Evolutionary conservation across 2,329 filamentous ascomycete species (phyloP), one percentile per base, ranked within the genome.

Genomic region (Neofusicoccum parvum): DNA sequence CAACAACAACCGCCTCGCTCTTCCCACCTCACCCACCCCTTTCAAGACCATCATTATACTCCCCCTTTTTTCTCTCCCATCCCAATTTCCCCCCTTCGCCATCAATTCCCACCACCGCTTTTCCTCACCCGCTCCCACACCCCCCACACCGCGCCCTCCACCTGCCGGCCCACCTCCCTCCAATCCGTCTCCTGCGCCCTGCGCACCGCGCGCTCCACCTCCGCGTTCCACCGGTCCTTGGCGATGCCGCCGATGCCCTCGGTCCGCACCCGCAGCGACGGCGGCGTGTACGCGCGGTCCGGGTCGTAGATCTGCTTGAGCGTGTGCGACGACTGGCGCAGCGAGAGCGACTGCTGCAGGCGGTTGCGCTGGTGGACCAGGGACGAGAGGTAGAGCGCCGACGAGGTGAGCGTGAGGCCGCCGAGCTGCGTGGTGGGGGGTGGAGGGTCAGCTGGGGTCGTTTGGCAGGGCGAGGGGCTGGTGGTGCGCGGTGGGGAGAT

Each of bases 161-260:
- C 71, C 6, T 73, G 71, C 68, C 80, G 76, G 54, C 80, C 72
- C 59, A 77, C 74, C 45, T 71, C 75, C 60, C 74, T 73, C 82
- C 82, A 84, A 65, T 83, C 80, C 17, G 76, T 78, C n/a, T 74
- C 73, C 71, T 83, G 78, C 27, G 81, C 68, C 64, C 72, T 78
- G 72, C 74, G 71, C 62, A 83, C 77, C 34, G 77, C 73, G 17
- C 73, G 73, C 72, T 82, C 81, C 5, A 84, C 68, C 65, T 80
- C 78, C 32, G 77, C 70, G 67, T 84, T 84, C 82, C 82, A 84
- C 67, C 77, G 70, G 65, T 84, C 81, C 70, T 84, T 84, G 17
- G 80, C 80, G 64, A 78, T 81, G 70, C 83, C 82, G 5, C 71
- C 73, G 12, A 83, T 51, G 10, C 81, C 80, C 3, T 77, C 77